phyloP scores from a whole-genome alignment of 1,284 basidiomycete species.

The Chondrostereum purpureum region DNA sequence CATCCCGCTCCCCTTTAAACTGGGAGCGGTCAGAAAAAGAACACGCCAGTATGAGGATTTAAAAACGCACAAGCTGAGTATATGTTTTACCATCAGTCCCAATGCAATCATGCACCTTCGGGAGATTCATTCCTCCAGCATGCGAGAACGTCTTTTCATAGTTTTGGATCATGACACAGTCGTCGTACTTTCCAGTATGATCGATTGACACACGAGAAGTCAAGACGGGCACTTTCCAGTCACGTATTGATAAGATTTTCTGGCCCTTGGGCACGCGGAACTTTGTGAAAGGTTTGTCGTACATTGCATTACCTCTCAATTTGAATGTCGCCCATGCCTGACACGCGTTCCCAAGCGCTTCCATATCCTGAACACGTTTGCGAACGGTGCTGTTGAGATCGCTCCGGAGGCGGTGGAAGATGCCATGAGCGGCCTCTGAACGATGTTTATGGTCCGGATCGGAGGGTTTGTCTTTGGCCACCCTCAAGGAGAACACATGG shows the following conservation, averaged over 20 bases:
- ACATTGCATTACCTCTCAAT: neutral
- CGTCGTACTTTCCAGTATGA: conserved; percentile 57
- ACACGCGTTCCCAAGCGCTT: conserved; percentile 66
- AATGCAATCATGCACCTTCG: conserved; percentile 74
- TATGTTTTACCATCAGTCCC: conserved; percentile 68
- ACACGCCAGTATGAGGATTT: neutral
- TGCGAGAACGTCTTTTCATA: conserved; percentile 59
- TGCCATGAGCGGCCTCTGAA: conserved; percentile 57
- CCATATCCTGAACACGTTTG: conserved; percentile 51
- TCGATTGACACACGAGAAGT: conserved; percentile 75
- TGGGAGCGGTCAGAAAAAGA: conserved; percentile 26
- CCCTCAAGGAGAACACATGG: conserved; percentile 74
- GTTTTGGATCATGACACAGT: conserved; percentile 59
- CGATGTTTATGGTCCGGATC: conserved; percentile 48
- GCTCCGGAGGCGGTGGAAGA: conserved; percentile 57
- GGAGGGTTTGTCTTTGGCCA: conserved; percentile 25
- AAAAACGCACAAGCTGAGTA: conserved; percentile 70
- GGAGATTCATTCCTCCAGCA: conserved; percentile 78
- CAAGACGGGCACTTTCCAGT: conserved; percentile 65
- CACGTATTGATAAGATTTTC: neutral
- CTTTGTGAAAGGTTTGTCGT: neutral
- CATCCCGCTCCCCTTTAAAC: conserved; percentile 89
- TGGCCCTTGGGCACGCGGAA: neutral
- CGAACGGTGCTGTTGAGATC: conserved; percentile 26
- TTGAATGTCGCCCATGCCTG: conserved; percentile 64